These are phyloP conservation scores for Nitzschia putrida DNA, from an alignment of 108 stramenopile species.

Conservation along the genomic window DNA sequence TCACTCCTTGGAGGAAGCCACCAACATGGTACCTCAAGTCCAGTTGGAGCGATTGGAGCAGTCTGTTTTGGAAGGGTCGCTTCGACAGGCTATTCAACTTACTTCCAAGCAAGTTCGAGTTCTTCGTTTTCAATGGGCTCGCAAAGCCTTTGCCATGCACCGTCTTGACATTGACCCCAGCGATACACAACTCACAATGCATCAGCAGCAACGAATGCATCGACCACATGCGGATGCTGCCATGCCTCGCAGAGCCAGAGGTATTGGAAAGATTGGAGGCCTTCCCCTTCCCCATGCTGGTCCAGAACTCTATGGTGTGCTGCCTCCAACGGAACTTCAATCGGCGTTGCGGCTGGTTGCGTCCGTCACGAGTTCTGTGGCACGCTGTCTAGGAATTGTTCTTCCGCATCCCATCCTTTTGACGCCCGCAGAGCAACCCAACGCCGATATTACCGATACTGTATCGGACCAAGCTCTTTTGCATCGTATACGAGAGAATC, in stretches of 20 bases:
- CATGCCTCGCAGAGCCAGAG: constrained; percentile 44
- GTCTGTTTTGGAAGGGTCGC: constrained; percentile 23
- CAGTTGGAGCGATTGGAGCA: constrained; percentile 35
- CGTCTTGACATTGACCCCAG: constrained; percentile 62
- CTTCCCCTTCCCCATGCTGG: constrained; percentile 80
- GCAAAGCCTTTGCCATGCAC: constrained; percentile 71
- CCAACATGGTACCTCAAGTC: constrained; percentile 14
- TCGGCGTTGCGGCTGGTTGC: constrained; percentile 76
- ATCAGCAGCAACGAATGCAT: constrained; percentile 32
- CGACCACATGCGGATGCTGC: not conserved
- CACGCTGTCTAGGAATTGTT: constrained; percentile 71
- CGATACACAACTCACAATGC: constrained; percentile 28
- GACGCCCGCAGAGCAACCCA: not conserved
- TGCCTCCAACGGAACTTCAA: constrained; percentile 70
- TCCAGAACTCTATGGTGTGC: constrained; percentile 73
- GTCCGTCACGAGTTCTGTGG: constrained; percentile 62
- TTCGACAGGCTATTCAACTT: constrained; percentile 32
- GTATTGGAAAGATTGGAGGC: constrained; percentile 81
- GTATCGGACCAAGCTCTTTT: constrained; percentile 20
- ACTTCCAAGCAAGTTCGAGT: constrained; percentile 49
- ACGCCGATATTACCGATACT: constrained; percentile 33
- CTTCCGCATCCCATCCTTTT: constrained; percentile 79
- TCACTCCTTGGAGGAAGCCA: not conserved
- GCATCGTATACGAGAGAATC: constrained; percentile 9
- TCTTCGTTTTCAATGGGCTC: constrained; percentile 66